Conservation (phyloP, 208 protist species). For the Naegleria gruberi region DNA sequence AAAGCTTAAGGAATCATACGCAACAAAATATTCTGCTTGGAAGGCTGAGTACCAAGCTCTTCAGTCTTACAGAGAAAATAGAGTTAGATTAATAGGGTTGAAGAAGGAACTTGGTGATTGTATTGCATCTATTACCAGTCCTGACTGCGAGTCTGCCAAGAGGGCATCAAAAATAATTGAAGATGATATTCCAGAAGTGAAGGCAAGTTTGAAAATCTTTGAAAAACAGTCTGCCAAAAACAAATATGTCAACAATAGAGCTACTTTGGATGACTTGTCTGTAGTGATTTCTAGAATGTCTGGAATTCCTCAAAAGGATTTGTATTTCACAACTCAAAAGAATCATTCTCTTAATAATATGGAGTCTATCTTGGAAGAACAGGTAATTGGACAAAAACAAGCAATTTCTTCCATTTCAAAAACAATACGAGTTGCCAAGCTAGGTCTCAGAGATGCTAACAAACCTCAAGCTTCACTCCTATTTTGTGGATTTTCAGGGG, state of each 20-base stretch:
- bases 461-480: slow-evolving; percentile 89
- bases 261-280: not conserved
- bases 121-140: not conserved
- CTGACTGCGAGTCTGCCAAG: not conserved
- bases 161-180: not conserved
- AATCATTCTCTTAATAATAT: slow-evolving; percentile 29
- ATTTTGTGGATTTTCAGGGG: slow-evolving; percentile 89
- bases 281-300: not conserved
- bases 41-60: not conserved
- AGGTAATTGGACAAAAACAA: slow-evolving; percentile 88
- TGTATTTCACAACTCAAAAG: not conserved
- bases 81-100: not conserved
- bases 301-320: not conserved
- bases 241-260: not conserved
- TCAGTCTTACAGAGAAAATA: not conserved
- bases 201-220: not conserved
- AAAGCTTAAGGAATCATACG: not conserved
- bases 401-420: slow-evolving; percentile 89
- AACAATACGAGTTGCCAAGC: slow-evolving; percentile 86
- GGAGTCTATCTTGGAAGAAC: slow-evolving; percentile 41
- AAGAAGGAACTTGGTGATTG: not conserved
- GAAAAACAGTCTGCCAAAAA: not conserved
- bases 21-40: not conserved
- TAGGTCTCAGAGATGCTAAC: slow-evolving; percentile 73
- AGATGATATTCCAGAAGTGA: not conserved